Evolutionary conservation across 768 basidiomycete genomes (phyloP).

Genomic region (Amanita rimosa): DNA sequence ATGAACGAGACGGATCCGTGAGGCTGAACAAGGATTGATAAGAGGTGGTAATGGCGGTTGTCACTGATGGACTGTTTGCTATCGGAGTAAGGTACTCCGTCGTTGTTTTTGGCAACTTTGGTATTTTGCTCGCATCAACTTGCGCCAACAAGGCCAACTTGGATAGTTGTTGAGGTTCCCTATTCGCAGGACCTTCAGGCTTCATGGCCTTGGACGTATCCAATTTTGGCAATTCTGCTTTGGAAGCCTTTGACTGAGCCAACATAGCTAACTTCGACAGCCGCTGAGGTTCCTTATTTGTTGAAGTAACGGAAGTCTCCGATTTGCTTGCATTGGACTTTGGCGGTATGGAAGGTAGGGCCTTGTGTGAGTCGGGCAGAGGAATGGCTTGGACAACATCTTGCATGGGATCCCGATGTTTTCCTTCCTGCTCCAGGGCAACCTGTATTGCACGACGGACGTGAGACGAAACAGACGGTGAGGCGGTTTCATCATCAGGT

Average conservation of each 20-base stretch:
- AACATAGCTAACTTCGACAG: background rate
- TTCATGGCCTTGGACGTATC: background rate
- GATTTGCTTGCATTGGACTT: slow-evolving; percentile 14
- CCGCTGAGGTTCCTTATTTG: background rate
- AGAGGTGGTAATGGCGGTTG: slow-evolving; percentile 75
- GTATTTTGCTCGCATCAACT: slow-evolving; percentile 29
- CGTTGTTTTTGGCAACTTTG: slow-evolving; percentile 31
- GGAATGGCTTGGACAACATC: slow-evolving; percentile 9
- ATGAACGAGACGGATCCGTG: slow-evolving; percentile 34
- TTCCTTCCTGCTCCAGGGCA: slow-evolving; percentile 52
- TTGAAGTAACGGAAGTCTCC: background rate
- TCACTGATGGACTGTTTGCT: slow-evolving; percentile 74
- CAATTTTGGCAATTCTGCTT: background rate
- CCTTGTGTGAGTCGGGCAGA: slow-evolving; percentile 2
- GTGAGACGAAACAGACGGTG: slow-evolving; percentile 46
- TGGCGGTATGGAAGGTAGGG: slow-evolving; percentile 9
- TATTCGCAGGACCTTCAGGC: background rate
- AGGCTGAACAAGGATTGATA: slow-evolving; percentile 65
- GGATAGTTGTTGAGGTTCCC: slow-evolving; percentile 14
- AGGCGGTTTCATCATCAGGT: slow-evolving; percentile 16
- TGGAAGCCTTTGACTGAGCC: background rate
- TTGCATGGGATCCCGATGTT: slow-evolving; percentile 21
- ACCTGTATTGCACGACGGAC: slow-evolving; percentile 56
- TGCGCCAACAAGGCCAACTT: slow-evolving; percentile 36
- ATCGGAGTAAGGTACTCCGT: slow-evolving; percentile 72